A percentile compares a stretch with the other conserved stretches of the same genome.
phyloP scores from a whole-genome alignment of 2,329 filamentous ascomycete genomes.

The Fusarium sp. region DNA sequence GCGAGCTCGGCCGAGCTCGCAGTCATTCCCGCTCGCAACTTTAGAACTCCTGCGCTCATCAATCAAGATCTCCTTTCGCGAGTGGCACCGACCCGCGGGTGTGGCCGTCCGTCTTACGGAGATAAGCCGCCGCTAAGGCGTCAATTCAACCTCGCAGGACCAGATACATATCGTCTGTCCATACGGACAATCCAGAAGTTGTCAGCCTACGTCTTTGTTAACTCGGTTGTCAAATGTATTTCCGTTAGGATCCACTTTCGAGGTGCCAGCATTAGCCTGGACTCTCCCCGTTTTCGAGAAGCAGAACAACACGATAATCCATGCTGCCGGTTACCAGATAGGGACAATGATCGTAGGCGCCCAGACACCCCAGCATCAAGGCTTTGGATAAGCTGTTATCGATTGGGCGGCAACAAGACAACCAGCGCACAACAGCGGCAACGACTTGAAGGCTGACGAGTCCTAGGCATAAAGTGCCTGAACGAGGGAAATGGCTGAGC shows the following conservation, averaged over 20 bases:
- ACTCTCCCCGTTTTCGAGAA: constrained; percentile 11
- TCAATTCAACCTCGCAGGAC: neutral
- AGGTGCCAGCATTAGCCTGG: neutral
- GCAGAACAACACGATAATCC: neutral
- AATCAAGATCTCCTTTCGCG: neutral
- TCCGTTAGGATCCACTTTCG: neutral
- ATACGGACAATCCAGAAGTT: neutral
- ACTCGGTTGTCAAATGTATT: neutral
- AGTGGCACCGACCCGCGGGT: neutral
- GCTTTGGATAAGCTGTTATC: constrained; percentile 5
- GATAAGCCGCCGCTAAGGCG: neutral
- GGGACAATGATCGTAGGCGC: constrained; percentile 6
- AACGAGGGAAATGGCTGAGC: neutral
- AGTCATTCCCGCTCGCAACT: neutral
- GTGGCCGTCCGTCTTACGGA: neutral
- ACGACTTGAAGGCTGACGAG: neutral
- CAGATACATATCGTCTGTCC: neutral
- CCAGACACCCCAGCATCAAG: neutral
- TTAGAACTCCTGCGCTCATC: neutral
- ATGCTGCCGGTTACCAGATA: constrained; percentile 8
- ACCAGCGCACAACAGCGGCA: neutral
- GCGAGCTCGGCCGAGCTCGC: neutral
- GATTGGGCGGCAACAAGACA: constrained; percentile 6
- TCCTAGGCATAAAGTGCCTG: neutral
- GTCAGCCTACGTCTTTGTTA: neutral